Evolutionary conservation across 108 stramenopile genomes (phyloP).

Genomic region (Pseudonitzschia pungens): DNA sequence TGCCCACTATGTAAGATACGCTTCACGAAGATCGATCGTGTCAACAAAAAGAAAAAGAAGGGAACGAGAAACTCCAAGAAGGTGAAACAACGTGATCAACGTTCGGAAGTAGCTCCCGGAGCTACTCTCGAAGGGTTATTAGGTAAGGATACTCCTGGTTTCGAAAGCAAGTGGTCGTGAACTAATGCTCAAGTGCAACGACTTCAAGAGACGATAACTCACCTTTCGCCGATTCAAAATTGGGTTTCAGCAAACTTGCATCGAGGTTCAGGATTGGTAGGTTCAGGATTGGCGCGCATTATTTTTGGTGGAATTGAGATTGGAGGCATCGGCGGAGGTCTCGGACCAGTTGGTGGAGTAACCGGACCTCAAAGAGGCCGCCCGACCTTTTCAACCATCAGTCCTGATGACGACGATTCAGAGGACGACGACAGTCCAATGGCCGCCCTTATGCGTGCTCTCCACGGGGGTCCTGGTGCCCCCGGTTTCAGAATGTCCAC

Average conservation of each 20-base stretch:
- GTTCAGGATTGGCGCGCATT: conserved; percentile 1
- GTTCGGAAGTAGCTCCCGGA: conserved; percentile 42
- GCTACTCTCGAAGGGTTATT: conserved; percentile 45
- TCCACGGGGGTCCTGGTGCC: not conserved
- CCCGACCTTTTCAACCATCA: not conserved
- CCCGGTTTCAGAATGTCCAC: not conserved
- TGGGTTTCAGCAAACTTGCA: not conserved
- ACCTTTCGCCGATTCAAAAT: conserved; percentile 3
- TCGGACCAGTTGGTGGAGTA: not conserved
- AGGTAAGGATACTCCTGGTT: conserved; percentile 17
- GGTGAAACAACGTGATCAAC: conserved; percentile 68
- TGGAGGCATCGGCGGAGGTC: not conserved
- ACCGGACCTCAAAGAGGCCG: not conserved
- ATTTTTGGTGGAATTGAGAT: conserved; percentile 15
- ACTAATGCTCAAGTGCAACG: no score
- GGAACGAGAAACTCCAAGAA: conserved; percentile 58
- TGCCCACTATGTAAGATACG: conserved; percentile 87
- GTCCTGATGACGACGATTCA: not conserved
- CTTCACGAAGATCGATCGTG: conserved; percentile 76
- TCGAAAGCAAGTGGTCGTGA: no score
- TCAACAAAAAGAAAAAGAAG: conserved; percentile 40
- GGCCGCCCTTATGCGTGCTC: conserved; percentile 21
- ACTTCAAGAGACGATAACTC: not conserved
- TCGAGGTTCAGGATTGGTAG: not conserved
- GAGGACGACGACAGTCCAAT: conserved; percentile 24